A percentile compares a stretch with the other conserved stretches of the same genome.
Evolutionary conservation across 352 stramenopile genomes (phyloP).

Genomic region (Pseudoperonospora humuli): DNA sequence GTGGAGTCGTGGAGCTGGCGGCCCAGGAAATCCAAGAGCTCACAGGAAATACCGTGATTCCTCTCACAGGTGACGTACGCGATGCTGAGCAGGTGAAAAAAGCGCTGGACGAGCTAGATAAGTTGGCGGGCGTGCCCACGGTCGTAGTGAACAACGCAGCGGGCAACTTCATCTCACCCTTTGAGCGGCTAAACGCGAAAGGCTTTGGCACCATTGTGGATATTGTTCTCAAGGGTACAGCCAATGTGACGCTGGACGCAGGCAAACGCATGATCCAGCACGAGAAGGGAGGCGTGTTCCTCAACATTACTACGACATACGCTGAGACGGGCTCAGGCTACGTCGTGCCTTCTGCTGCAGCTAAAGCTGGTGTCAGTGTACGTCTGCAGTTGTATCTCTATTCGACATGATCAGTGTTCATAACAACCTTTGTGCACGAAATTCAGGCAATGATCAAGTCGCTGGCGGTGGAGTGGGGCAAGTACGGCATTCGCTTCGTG

Average conservation of each 20-base stretch:
- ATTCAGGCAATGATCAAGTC: slow-evolving; percentile 90
- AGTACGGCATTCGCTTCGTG: slow-evolving; percentile 92
- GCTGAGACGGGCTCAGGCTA: slow-evolving; percentile 91
- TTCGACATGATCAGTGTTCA: slow-evolving; percentile 1
- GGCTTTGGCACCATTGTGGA: slow-evolving; percentile 95
- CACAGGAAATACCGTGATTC: slow-evolving; percentile 55
- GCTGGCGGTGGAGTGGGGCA: slow-evolving; percentile 94
- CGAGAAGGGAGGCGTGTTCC: slow-evolving; percentile 81
- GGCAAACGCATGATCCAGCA: slow-evolving; percentile 74
- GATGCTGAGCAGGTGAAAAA: slow-evolving; percentile 81
- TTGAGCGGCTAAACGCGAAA: slow-evolving; percentile 88
- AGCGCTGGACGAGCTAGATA: slow-evolving; percentile 73
- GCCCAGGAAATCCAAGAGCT: slow-evolving; percentile 67
- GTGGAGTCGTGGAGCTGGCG: slow-evolving; percentile 82
- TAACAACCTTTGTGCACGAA: slow-evolving; percentile 15
- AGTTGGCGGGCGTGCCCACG: slow-evolving; percentile 51
- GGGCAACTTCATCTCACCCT: slow-evolving; percentile 93
- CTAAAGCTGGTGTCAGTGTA: slow-evolving; percentile 91
- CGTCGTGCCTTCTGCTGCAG: slow-evolving; percentile 91
- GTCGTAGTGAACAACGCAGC: slow-evolving; percentile 84
- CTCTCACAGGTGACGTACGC: slow-evolving; percentile 84
- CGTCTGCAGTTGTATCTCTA: not conserved
- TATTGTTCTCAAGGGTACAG: slow-evolving; percentile 88
- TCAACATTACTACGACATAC: slow-evolving; percentile 96
- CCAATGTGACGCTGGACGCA: slow-evolving; percentile 76